A percentile compares a stretch with the other conserved stretches of the same genome.
phyloP scores from a whole-genome alignment of 169 alveolate genomes.

The Plasmodium yoelii region DNA sequence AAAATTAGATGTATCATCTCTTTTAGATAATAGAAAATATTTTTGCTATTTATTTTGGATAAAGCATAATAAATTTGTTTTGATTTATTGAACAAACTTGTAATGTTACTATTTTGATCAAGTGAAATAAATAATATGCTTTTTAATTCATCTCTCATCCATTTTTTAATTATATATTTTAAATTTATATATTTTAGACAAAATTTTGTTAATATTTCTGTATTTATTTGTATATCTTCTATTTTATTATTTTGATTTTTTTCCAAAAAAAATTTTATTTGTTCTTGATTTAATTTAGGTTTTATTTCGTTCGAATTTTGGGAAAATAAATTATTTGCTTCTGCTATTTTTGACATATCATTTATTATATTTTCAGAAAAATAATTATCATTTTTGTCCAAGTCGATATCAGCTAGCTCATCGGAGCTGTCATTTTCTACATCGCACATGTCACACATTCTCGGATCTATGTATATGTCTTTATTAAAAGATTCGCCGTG shows the following conservation, averaged over 20 bases:
- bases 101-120: background rate
- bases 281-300: background rate
- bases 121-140: conserved; percentile 31
- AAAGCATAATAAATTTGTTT: conserved; percentile 12
- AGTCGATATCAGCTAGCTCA: background rate
- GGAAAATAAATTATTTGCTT: background rate
- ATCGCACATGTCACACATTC: no score
- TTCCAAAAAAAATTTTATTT: background rate
- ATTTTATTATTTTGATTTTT: background rate
- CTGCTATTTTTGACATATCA: background rate
- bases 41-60: background rate
- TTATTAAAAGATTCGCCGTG: no score
- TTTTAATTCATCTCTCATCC: conserved; percentile 34
- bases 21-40: conserved; percentile 28
- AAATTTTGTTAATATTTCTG: background rate
- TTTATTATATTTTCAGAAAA: background rate
- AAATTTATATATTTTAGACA: conserved; percentile 16
- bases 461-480: no score
- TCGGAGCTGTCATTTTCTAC: background rate
- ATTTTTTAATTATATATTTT: conserved; percentile 5
- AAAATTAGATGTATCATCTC: background rate
- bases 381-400: background rate
- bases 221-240: background rate
- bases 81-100: conserved; percentile 15
- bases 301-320: background rate